Evolutionary conservation across 805 yeast genomes (phyloP), one percentile per base, ranked within the genome.

Genomic region (Nakazawaea molendinolei): DNA sequence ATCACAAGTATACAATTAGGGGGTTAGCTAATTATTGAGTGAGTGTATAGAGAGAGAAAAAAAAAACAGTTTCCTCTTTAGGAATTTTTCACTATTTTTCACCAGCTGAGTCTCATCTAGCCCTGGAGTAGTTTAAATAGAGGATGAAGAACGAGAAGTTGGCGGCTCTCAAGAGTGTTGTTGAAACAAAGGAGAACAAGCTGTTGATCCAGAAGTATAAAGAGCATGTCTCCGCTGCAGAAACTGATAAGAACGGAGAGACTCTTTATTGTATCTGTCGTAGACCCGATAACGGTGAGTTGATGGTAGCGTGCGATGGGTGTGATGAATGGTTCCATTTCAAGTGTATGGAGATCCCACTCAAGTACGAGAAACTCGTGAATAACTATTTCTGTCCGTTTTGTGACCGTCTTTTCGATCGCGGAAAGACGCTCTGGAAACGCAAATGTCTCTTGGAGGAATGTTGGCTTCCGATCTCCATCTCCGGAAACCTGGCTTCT

Each of bases 321-420:
- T 89, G 97, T 58, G 95, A 86, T 50, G 95, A 86, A 40, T 89
- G 97, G 97, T 89, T 70, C 52, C 97, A 89, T 57, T 85, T 87
- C 56, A 62, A 60, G 31, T 89, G 97, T 53, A 73, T 87, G 69
- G 68, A 67, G 35, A 52, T 86, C 24, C 67, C 76, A 34, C 53
- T 52, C 7, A 57, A 63, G 36, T 70, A 69, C 48, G 67, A 72
- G 39, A 64, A 68, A 26, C 60, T 86, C 34, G 77, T 86, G 8
- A 65, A 71, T 31, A 69, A 71, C 37, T 87, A 71, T 50, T 81
- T 63, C 51, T 87, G 97, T 51, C 80, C 81, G 8, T 74, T 76
- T 40, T 87, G 96, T 54, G 73, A 70, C 36, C 52, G 23, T 55
- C 53, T 40, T 52, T 63, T 42, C 64, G 75, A 49, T 21, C 52